A percentile compares a stretch with the other conserved stretches of the same genome.
Conservation (phyloP, 1,284 basidiomycete species). For the Athelia psychrophila region DNA sequence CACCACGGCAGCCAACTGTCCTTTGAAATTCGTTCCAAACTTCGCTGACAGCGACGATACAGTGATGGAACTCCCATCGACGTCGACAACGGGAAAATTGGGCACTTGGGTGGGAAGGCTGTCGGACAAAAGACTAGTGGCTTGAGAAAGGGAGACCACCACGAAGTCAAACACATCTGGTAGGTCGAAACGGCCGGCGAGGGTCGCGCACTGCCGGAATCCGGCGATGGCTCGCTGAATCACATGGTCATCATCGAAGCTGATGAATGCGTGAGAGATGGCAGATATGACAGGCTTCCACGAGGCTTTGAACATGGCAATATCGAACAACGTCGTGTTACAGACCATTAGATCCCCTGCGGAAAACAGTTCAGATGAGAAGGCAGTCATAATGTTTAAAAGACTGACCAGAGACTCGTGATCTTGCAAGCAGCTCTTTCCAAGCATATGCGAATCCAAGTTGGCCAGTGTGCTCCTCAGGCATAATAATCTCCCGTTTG, state of each 20-base stretch:
- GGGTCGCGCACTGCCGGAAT: conserved; percentile 93
- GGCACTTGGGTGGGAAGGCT: conserved; percentile 69
- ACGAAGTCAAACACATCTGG: conserved; percentile 98
- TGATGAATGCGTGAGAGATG: conserved; percentile 91
- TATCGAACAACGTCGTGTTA: conserved; percentile 81
- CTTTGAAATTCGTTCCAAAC: conserved; percentile 95
- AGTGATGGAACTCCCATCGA: conserved; percentile 88
- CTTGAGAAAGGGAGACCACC: conserved; percentile 87
- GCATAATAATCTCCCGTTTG: conserved; percentile 95
- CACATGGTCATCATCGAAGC: conserved; percentile 94
- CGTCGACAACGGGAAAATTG: conserved; percentile 87
- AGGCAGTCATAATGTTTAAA: neutral
- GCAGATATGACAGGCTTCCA: conserved; percentile 94
- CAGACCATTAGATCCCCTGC: conserved; percentile 77
- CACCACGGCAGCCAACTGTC: conserved; percentile 95
- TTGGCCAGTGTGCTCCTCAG: conserved; percentile 96
- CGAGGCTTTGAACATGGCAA: conserved; percentile 87
- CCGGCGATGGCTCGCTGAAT: conserved; percentile 94
- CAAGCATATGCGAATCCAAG: conserved; percentile 99
- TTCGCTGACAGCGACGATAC: conserved; percentile 91
- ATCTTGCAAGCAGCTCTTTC: conserved; percentile 90
- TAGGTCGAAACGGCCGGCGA: conserved; percentile 86
- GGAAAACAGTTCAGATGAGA: conserved; percentile 3
- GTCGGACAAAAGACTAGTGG: conserved; percentile 81
- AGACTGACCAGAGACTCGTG: conserved; percentile 71